A percentile compares a stretch with the other conserved stretches of the same genome.
Evolutionary conservation across 148 eudicot genomes (phyloP).

Genomic region (Rheum nobile): DNA sequence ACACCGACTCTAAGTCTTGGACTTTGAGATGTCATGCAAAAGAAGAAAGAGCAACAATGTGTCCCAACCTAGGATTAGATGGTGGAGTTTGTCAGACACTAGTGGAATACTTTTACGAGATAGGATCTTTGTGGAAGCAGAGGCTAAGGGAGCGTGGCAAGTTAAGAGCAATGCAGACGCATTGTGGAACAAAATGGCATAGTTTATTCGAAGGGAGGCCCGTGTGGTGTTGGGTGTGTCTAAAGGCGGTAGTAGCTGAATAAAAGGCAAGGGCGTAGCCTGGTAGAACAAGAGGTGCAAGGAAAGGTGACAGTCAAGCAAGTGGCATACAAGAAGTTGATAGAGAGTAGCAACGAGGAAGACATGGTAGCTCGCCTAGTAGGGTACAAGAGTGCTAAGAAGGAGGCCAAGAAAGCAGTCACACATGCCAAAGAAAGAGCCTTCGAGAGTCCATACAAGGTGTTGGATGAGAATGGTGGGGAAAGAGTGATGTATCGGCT

Average conservation of each 20-base stretch:
- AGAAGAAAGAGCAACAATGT: not conserved
- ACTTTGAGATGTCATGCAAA: not conserved
- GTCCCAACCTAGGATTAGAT: not conserved
- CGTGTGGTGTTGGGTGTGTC: not conserved
- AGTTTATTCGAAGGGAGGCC: not conserved
- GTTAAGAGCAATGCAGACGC: not conserved
- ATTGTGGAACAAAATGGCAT: not conserved
- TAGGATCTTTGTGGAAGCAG: not conserved
- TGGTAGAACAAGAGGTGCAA: not conserved
- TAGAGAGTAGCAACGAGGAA: not conserved
- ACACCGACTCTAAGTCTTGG: not conserved
- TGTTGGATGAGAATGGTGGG: not conserved
- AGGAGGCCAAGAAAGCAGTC: not conserved
- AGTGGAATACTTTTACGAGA: not conserved
- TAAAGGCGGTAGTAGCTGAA: not conserved
- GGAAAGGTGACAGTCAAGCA: not conserved
- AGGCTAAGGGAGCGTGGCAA: not conserved
- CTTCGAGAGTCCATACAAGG: not conserved
- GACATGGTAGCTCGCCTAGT: not conserved
- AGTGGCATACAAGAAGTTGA: not conserved
- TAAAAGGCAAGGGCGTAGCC: not conserved
- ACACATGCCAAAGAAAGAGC: not conserved
- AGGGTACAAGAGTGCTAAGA: not conserved
- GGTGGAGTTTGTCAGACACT: not conserved
- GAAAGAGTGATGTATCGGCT: not conserved